Base-by-base conservation (phyloP, 2,329 filamentous ascomycete genomes). In the Trichoderma guizhouense region DNA sequence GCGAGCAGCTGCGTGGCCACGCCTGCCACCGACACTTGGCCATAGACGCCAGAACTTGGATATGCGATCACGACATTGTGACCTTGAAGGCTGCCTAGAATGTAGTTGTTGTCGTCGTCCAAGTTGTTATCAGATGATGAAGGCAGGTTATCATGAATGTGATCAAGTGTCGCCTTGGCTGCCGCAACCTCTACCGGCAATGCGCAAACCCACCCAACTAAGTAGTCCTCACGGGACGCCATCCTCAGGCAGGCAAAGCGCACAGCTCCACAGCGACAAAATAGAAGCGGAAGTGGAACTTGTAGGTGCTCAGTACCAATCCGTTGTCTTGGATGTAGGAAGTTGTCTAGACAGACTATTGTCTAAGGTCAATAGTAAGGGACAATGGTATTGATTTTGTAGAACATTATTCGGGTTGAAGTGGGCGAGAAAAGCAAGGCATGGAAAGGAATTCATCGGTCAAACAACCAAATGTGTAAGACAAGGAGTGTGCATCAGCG, bases 141-240 rank as follows among this genome's bases (percentile, higher is more conserved):
- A 66, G 47, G 63, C n/a, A 55, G 63, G 47, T n/a, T 30, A 28
- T 66, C 63, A 9, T 66, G 63, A 26, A 66, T 28, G 30, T 26
- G 47, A 57, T 66, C 63, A 66, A 66, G 63, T 12, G 47, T 26
- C 15, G 63, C 63, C 30, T 66, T 66, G 63, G 63, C 63, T 57
- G 63, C 63, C 47, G 63, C 47, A 24, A 57, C 63, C 47, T 66
- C 63, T 66, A 57, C 47, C 18, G 63, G 63, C 28, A 66, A 32
- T 39, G 63, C 63, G 63, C 63, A 66, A 66, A 66, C 47, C 63
- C 63, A 66, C 14, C 63, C 63, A 32, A 66, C 63, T 34, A 39
- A 26, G 47, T 66, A 66, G 47, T 66, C 63, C 11, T 57, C 21
- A 26, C 47, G 63, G 63, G 63, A 66, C 43, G 47, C 63, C 63